Percentiles rank a stretch among this genome's conserved stretches.
Conservation (phyloP, 106 monocot species). For the Cymbidium sinense region DNA sequence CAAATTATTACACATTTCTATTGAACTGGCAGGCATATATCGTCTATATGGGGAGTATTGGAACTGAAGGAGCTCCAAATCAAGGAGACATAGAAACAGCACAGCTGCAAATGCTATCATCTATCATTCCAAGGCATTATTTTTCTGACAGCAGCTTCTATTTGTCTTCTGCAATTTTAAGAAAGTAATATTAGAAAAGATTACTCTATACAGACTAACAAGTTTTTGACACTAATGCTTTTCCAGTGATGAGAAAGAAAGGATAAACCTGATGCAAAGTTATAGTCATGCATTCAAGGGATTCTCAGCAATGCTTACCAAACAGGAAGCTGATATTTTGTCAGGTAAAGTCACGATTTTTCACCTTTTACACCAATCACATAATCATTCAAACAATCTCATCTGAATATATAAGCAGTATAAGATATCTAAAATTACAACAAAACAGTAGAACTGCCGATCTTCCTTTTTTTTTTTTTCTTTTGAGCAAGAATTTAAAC, state of each 20-base stretch:
- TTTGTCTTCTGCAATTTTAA: neutral
- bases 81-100: conserved; percentile 28
- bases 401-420: neutral
- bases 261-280: conserved; percentile 57
- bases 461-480: too few relatives aligned
- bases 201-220: neutral
- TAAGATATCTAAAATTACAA: neutral
- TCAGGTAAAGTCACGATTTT: conserved; percentile 21
- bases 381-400: conserved; percentile 1
- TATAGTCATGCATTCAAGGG: conserved; percentile 79
- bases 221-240: neutral
- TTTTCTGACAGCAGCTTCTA: neutral
- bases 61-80: conserved; percentile 14
- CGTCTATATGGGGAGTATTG: conserved; percentile 74
- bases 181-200: neutral
- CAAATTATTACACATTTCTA: neutral
- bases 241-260: conserved; percentile 65
- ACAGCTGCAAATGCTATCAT: conserved; percentile 63
- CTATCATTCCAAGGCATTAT: conserved; percentile 56
- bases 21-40: conserved; percentile 55
- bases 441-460: neutral
- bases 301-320: conserved; percentile 83
- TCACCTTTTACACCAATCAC: neutral
- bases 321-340: conserved; percentile 60
- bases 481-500: neutral